These are phyloP conservation scores for Helotiales sp. DNA, from an alignment of 2,329 filamentous ascomycete genomes.

Conservation along the genomic window DNA sequence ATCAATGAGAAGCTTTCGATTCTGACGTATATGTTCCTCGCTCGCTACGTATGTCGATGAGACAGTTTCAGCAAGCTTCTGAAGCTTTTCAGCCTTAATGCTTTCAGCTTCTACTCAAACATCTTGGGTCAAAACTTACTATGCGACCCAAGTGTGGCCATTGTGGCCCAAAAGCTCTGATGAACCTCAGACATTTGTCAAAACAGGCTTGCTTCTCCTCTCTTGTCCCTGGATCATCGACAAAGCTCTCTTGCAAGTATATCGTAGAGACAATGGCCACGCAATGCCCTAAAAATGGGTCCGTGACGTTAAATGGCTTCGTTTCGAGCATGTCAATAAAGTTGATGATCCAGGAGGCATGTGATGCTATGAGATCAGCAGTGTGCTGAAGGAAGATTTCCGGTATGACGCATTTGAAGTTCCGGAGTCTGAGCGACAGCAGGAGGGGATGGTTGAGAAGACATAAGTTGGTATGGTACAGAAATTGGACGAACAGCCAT, in stretches of 20 bases:
- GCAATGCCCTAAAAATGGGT: slow-evolving; percentile 49
- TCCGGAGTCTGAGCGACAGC: slow-evolving; percentile 51
- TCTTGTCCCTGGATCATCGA: slow-evolving; percentile 36
- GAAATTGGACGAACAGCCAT: slow-evolving; percentile 52
- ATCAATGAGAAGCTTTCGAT: slow-evolving; percentile 43
- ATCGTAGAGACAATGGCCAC: slow-evolving; percentile 54
- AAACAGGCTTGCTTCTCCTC: slow-evolving; percentile 45
- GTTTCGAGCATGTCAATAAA: slow-evolving; percentile 48
- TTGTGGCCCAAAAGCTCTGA: slow-evolving; percentile 39
- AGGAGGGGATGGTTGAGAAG: slow-evolving; percentile 55
- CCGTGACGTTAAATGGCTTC: slow-evolving; percentile 46
- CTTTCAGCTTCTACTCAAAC: neutral
- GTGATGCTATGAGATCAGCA: slow-evolving; percentile 50
- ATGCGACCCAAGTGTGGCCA: slow-evolving; percentile 48
- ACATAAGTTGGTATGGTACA: slow-evolving; percentile 53
- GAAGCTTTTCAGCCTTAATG: slow-evolving; percentile 43
- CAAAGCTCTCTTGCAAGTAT: slow-evolving; percentile 53
- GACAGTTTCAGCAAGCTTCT: slow-evolving; percentile 44
- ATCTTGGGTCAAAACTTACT: slow-evolving; percentile 30
- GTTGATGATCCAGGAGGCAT: slow-evolving; percentile 54
- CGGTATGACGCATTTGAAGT: slow-evolving; percentile 51
- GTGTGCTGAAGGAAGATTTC: slow-evolving; percentile 56
- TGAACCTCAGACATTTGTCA: slow-evolving; percentile 45
- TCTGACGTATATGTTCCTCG: slow-evolving; percentile 30
- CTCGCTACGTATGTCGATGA: slow-evolving; percentile 42